Evolutionary conservation across 2,329 filamentous ascomycete genomes (phyloP).

Genomic region (Aspergillus latus): DNA sequence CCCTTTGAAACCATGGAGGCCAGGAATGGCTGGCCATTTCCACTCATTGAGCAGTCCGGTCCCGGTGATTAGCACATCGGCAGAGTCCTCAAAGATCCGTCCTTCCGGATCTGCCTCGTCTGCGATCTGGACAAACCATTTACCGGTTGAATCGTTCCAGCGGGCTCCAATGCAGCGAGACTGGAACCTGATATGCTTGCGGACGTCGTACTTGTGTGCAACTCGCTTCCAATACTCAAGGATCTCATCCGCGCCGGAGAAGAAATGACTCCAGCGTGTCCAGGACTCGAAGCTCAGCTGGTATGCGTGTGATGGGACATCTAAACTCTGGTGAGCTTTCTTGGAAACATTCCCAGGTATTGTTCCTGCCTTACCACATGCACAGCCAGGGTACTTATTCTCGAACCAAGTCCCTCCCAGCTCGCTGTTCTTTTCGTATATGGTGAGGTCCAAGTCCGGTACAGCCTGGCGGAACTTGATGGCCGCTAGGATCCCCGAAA

Average conservation of each 20-base stretch:
- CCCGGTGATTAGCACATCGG: conserved; percentile 1
- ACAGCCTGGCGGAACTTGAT: conserved; percentile 1
- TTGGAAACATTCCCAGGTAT: background rate
- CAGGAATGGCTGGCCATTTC: conserved; percentile 1
- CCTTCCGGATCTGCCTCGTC: background rate
- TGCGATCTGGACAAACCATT: background rate
- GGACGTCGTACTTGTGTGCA: background rate
- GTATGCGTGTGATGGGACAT: conserved; percentile 6
- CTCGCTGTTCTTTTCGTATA: conserved; percentile 8
- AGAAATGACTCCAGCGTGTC: conserved; percentile 5
- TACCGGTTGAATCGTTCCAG: background rate
- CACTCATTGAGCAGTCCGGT: conserved; percentile 8
- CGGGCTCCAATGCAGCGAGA: background rate
- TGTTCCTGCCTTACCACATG: background rate
- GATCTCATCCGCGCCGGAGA: background rate
- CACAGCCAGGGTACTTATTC: conserved; percentile 4
- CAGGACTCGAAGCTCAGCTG: conserved; percentile 3
- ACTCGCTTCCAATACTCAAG: conserved; percentile 1
- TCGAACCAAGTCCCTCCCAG: conserved; percentile 9
- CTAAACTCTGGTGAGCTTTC: background rate
- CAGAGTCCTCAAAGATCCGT: background rate
- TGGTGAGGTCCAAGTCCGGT: background rate
- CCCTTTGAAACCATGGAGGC: background rate
- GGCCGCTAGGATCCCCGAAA: conserved; percentile 5
- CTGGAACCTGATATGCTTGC: background rate